Conservation (phyloP, 306 rosid species). For the Alnus rubra region DNA sequence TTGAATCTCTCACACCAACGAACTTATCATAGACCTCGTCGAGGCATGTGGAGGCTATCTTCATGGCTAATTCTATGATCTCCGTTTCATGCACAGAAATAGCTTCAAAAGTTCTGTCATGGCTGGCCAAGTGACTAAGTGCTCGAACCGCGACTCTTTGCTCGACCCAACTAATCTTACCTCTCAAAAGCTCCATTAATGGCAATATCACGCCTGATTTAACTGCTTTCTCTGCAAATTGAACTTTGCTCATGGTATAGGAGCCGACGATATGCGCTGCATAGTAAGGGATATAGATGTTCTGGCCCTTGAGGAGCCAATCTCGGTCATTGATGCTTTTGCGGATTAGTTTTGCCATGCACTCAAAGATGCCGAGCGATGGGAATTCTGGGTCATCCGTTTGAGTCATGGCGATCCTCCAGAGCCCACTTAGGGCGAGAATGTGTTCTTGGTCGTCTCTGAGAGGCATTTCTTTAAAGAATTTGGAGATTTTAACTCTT, state of each 20-base stretch:
- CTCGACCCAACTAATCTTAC: conserved; percentile 72
- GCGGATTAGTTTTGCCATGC: conserved; percentile 57
- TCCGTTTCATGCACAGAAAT: conserved; percentile 41
- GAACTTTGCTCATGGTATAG: conserved; percentile 51
- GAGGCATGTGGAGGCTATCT: conserved; percentile 42
- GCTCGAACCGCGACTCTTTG: conserved; percentile 71
- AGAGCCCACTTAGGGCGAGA: conserved; percentile 48
- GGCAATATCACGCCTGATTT: conserved; percentile 55
- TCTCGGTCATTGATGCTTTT: conserved; percentile 42
- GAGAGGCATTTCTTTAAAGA: conserved; percentile 55
- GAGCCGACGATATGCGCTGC: conserved; percentile 80
- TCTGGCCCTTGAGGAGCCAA: conserved; percentile 60
- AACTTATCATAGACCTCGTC: conserved; percentile 49
- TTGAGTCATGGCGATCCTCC: conserved; percentile 63
- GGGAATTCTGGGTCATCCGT: conserved; percentile 65
- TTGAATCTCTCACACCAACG: conserved; percentile 29
- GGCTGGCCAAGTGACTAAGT: conserved; percentile 59
- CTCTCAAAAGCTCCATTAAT: conserved; percentile 53
- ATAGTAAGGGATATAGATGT: conserved; percentile 64
- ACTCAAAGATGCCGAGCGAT: conserved; percentile 60
- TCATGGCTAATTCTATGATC: conserved; percentile 43
- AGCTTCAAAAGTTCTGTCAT: conserved; percentile 50
- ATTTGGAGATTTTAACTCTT: conserved; percentile 34
- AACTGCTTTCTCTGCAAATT: conserved; percentile 47
- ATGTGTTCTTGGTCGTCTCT: conserved; percentile 49